Conservation (phyloP, 169 alveolate species). For the Plasmodium inui region DNA sequence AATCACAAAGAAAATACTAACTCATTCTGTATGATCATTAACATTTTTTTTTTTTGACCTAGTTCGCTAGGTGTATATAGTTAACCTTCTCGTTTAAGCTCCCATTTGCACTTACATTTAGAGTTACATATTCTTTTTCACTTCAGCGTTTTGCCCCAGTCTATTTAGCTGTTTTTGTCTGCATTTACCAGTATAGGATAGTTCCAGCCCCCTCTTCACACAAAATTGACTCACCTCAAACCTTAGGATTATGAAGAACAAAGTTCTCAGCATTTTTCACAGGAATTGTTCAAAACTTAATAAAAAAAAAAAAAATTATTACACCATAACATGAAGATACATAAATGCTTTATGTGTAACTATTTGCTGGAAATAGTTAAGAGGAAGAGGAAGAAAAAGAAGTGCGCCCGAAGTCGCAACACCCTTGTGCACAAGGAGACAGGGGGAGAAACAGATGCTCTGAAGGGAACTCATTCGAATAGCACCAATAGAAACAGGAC, state of each 20-base stretch:
- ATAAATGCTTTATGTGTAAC: slow-evolving; percentile 59
- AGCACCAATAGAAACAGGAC: neutral
- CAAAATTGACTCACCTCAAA: neutral
- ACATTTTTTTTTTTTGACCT: neutral
- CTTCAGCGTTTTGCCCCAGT: neutral
- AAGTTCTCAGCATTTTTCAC: neutral
- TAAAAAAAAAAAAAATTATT: slow-evolving; percentile 14
- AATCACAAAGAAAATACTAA: neutral
- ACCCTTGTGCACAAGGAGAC: neutral
- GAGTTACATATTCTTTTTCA: neutral
- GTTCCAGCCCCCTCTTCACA: neutral
- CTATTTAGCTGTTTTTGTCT: neutral
- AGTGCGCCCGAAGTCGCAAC: neutral
- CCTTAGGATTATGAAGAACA: slow-evolving; percentile 17
- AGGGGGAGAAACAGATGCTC: neutral
- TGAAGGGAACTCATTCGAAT: neutral
- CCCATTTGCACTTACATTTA: neutral
- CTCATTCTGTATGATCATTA: neutral
- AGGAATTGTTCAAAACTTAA: neutral
- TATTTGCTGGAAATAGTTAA: slow-evolving; percentile 18
- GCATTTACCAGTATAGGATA: neutral
- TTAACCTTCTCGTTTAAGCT: neutral
- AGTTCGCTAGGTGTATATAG: neutral
- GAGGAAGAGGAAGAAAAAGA: slow-evolving; percentile 22
- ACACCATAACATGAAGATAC: slow-evolving; percentile 25